phyloP scores from a whole-genome alignment of 371 early-diverging fungal genomes.

The Rhizopus delemar region DNA sequence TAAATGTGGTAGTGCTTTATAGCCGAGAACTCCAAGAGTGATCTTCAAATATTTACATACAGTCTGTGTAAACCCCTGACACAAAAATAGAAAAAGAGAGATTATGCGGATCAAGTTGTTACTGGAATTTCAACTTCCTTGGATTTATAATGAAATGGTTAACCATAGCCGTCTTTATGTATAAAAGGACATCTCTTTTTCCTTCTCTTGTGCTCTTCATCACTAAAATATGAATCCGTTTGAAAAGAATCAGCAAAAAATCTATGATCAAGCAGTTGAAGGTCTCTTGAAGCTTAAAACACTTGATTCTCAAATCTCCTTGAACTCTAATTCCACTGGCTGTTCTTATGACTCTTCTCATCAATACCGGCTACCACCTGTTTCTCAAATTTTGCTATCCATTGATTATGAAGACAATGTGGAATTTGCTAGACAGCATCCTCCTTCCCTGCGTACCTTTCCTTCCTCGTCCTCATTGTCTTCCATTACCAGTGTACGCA shows the following conservation, averaged over 20 bases:
- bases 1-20: not conserved
- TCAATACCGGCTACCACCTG: not conserved
- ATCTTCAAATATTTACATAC: not conserved
- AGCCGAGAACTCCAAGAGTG: not conserved
- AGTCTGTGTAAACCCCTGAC: too few relatives aligned
- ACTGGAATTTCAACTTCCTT: not conserved
- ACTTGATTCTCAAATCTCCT: not conserved
- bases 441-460: not conserved
- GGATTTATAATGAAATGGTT: not conserved
- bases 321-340: not conserved
- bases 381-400: not conserved
- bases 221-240: not conserved
- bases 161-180: not conserved
- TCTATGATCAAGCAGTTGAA: constrained; percentile 1
- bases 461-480: not conserved
- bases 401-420: not conserved
- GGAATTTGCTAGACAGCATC: not conserved
- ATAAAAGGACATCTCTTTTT: not conserved
- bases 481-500: not conserved
- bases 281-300: constrained; percentile 6
- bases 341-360: not conserved
- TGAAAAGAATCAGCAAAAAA: too few relatives aligned
- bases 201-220: not conserved
- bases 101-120: not conserved
- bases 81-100: not conserved